Evolutionary conservation across 345 rosid species (phyloP).

Genomic region (Ailanthus altissimus): DNA sequence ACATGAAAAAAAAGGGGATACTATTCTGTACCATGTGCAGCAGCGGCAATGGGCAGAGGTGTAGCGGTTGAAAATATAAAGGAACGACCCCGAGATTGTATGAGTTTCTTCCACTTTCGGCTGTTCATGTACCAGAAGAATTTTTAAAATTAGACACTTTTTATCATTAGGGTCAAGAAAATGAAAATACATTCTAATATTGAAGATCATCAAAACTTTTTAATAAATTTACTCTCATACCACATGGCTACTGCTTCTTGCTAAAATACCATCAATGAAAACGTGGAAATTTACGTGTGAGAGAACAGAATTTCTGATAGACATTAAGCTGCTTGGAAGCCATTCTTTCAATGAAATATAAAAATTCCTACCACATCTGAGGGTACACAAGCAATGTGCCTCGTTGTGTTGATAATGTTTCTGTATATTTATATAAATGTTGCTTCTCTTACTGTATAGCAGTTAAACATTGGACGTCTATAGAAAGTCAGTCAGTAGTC

Average conservation of each 20-base stretch:
- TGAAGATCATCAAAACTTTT: no score
- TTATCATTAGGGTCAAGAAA: neutral
- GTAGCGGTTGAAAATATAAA: conserved; percentile 88
- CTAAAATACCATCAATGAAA: no score
- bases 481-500: neutral
- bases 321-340: no score
- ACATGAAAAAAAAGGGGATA: neutral
- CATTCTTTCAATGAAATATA: neutral
- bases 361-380: neutral
- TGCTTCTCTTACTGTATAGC: neutral
- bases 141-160: neutral
- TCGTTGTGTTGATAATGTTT: neutral
- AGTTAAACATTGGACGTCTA: neutral
- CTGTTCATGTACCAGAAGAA: conserved; percentile 39
- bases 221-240: no score
- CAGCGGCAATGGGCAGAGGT: conserved; percentile 82
- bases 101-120: conserved; percentile 87
- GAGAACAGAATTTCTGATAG: no score
- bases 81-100: conserved; percentile 86
- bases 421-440: neutral
- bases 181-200: neutral
- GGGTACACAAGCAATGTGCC: neutral
- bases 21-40: conserved; percentile 63
- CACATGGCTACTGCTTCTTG: no score
- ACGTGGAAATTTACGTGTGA: no score